Evolutionary conservation across 2,329 filamentous ascomycete genomes (phyloP).

Genomic region (Neonectria faginata): DNA sequence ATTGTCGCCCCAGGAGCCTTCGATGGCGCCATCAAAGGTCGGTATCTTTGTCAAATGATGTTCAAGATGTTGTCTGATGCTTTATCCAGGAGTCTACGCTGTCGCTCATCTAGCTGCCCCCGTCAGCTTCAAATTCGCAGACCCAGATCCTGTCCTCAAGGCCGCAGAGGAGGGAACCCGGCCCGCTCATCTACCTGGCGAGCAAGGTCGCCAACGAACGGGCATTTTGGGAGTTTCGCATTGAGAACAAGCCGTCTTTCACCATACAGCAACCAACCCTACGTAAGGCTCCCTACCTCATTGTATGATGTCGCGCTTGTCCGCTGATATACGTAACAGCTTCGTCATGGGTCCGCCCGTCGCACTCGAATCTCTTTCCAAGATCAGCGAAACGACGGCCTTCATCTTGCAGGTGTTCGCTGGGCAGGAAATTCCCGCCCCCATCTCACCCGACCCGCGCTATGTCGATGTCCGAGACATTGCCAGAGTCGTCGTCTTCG

Average conservation of each 20-base stretch:
- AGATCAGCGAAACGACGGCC: conserved; percentile 35
- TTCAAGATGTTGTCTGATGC: conserved; percentile 11
- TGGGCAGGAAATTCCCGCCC: conserved; percentile 39
- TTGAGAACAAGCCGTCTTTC: conserved; percentile 37
- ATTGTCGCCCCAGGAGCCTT: conserved; percentile 51
- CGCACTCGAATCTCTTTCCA: conserved; percentile 34
- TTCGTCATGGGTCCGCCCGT: conserved; percentile 44
- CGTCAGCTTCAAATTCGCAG: conserved; percentile 37
- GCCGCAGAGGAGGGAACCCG: conserved; percentile 38
- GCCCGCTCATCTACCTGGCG: conserved; percentile 38
- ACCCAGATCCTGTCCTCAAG: conserved; percentile 38
- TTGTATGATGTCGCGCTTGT: no score
- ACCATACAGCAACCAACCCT: conserved; percentile 42
- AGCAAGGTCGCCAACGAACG: conserved; percentile 41
- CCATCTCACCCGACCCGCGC: conserved; percentile 21
- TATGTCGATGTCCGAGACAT: conserved; percentile 43
- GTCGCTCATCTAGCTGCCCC: conserved; percentile 40
- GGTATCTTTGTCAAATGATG: not conserved
- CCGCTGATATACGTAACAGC: conserved; percentile 21
- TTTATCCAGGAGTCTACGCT: conserved; percentile 33
- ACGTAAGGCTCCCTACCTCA: conserved; percentile 25
- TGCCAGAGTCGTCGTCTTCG: conserved; percentile 39
- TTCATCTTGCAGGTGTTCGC: conserved; percentile 42
- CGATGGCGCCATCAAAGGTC: conserved; percentile 50
- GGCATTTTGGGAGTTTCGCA: conserved; percentile 42